Evolutionary conservation across 352 stramenopile species (phyloP).

Genomic region (Phytophthora palmivora): DNA sequence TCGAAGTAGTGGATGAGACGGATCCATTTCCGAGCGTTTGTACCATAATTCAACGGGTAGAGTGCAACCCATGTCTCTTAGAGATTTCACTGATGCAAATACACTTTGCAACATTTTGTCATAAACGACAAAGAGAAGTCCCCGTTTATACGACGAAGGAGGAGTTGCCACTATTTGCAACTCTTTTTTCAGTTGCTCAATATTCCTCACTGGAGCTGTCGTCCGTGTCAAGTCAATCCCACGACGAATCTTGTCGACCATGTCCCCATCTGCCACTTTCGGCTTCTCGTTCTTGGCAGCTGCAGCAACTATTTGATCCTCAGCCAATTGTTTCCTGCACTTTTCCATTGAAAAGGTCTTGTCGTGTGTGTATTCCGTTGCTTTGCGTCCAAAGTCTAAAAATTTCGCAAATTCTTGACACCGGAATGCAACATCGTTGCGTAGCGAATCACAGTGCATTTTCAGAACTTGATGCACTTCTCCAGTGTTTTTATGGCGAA

Average conservation of each 20-base stretch:
- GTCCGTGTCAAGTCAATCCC: constrained; percentile 16
- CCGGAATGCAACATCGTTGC: constrained; percentile 40
- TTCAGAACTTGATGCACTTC: constrained; percentile 50
- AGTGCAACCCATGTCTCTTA: constrained; percentile 48
- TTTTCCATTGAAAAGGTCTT: constrained; percentile 38
- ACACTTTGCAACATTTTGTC: constrained; percentile 59
- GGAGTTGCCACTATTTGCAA: background rate
- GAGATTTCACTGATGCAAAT: constrained; percentile 52
- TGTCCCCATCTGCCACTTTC: constrained; percentile 1
- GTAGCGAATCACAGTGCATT: constrained; percentile 74
- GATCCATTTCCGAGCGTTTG: constrained; percentile 51
- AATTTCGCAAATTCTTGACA: constrained; percentile 57
- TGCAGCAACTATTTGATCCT: constrained; percentile 37
- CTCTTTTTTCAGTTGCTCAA: constrained; percentile 15
- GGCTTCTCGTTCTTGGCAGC: constrained; percentile 10
- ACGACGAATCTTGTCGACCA: constrained; percentile 29
- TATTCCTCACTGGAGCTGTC: background rate
- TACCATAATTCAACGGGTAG: constrained; percentile 83
- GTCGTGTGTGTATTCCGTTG: constrained; percentile 58
- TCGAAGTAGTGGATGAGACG: constrained; percentile 52
- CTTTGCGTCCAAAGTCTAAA: constrained; percentile 43
- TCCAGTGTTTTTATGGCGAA: constrained; percentile 43
- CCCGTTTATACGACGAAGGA: constrained; percentile 32
- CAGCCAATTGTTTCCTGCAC: constrained; percentile 34
- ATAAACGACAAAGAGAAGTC: constrained; percentile 64